Evolutionary conservation across 2,329 filamentous ascomycete species (phyloP).

Genomic region (Fusarium sp.): DNA sequence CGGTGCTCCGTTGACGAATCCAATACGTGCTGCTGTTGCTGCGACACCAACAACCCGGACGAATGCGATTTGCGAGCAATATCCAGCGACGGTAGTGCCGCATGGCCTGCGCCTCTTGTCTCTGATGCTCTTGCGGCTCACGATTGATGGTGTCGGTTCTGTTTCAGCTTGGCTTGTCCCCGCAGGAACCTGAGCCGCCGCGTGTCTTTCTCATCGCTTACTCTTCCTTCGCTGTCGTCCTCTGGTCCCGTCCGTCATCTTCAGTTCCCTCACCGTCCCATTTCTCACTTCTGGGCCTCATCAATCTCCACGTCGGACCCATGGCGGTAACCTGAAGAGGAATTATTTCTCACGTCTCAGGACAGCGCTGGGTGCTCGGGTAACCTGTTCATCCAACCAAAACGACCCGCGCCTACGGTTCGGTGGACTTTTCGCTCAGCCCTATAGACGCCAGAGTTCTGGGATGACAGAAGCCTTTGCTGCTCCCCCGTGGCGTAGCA

Average conservation of each 20-base stretch:
- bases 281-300: conserved; percentile 5
- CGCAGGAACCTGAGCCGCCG: conserved; percentile 18
- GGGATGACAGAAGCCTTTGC: conserved; percentile 33
- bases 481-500: conserved; percentile 45
- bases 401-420: conserved; percentile 23
- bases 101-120: conserved; percentile 29
- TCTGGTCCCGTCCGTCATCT: not conserved
- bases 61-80: conserved; percentile 13
- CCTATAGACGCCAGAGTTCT: conserved; percentile 36
- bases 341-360: conserved; percentile 30
- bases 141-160: conserved; percentile 6
- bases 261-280: conserved; percentile 20
- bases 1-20: conserved; percentile 28
- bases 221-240: conserved; percentile 5
- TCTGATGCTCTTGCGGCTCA: conserved; percentile 36
- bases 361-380: conserved; percentile 20
- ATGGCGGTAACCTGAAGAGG: conserved; percentile 31
- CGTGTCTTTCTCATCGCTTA: conserved; percentile 20
- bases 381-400: conserved; percentile 26
- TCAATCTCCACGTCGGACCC: conserved; percentile 30
- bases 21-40: conserved; percentile 17
- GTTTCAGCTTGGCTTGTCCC: conserved; percentile 27
- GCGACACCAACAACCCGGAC: conserved; percentile 14
- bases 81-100: conserved; percentile 14
- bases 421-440: conserved; percentile 42